Percentiles rank a stretch among this genome's conserved stretches.
Conservation (phyloP, 2,329 filamentous ascomycete species). For the Ophiocordyceps robertsii region DNA sequence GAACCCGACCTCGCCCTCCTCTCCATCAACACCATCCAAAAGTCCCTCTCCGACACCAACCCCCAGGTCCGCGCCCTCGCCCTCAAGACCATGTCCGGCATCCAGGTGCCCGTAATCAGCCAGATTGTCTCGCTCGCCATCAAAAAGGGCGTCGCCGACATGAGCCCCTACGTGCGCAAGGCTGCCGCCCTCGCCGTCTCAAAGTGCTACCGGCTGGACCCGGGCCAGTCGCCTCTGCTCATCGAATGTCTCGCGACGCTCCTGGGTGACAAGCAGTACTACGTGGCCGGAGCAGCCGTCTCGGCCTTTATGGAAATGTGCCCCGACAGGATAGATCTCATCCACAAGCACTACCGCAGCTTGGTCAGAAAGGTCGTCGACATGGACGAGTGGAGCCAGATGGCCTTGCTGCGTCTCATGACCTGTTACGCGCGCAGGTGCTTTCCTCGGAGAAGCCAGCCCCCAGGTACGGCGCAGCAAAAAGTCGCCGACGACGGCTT, state of each 20-base stretch:
- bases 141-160: constrained; percentile 83
- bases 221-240: constrained; percentile 70
- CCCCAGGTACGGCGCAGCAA: constrained; percentile 29
- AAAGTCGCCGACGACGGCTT: constrained; percentile 51
- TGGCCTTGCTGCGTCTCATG: constrained; percentile 72
- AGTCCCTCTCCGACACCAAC: constrained; percentile 85
- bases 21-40: constrained; percentile 98
- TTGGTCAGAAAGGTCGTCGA: constrained; percentile 86
- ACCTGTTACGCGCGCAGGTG: constrained; percentile 74
- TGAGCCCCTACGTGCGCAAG: constrained; percentile 88
- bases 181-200: constrained; percentile 88
- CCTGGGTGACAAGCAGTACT: constrained; percentile 86
- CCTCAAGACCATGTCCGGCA: constrained; percentile 91
- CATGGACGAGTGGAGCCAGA: constrained; percentile 98
- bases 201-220: constrained; percentile 88
- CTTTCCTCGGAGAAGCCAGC: constrained; percentile 59
- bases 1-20: constrained; percentile 91
- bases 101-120: constrained; percentile 92
- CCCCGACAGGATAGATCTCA: constrained; percentile 72
- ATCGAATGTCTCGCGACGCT: constrained; percentile 68
- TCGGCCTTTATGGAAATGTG: constrained; percentile 82
- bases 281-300: constrained; percentile 88
- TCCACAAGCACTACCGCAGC: constrained; percentile 79
- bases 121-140: constrained; percentile 95
- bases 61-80: constrained; percentile 85